A percentile compares a stretch with the other conserved stretches of the same genome.
Evolutionary conservation across 208 protist genomes (phyloP).

Genomic region (Tritrichomonas foetus): DNA sequence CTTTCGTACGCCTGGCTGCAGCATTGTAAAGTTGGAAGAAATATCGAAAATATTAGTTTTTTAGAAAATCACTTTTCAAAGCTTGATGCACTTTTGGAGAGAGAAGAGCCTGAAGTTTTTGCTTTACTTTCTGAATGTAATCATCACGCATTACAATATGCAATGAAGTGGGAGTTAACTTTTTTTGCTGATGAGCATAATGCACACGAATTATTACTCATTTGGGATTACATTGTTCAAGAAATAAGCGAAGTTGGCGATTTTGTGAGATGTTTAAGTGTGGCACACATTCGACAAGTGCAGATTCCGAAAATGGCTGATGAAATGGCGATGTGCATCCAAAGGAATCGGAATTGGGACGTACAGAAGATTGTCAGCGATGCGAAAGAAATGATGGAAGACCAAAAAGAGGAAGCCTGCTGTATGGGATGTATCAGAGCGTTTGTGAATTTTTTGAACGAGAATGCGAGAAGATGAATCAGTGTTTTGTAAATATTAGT

Average conservation of each 20-base stretch:
- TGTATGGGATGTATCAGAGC: not conserved
- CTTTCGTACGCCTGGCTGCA: not conserved
- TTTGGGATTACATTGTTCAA: not conserved
- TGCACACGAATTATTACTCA: not conserved
- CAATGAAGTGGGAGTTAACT: conserved; percentile 15
- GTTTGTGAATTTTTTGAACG: not conserved
- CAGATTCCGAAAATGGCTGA: not conserved
- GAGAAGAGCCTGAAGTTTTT: not conserved
- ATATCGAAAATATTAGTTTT: not conserved
- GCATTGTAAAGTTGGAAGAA: not conserved
- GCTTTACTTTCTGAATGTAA: not conserved
- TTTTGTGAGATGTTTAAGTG: not conserved
- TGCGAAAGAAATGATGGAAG: not conserved
- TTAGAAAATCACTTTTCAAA: not conserved
- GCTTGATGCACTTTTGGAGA: not conserved
- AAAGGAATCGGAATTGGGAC: not conserved
- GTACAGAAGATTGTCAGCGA: not conserved
- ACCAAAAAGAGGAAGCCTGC: not conserved
- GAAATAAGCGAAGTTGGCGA: not conserved
- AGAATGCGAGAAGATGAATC: too few species aligned
- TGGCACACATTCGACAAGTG: not conserved
- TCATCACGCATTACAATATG: not conserved
- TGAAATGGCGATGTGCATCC: not conserved
- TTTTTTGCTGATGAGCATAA: conserved; percentile 36
- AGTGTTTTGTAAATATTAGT: too few species aligned